Evolutionary conservation across 1,284 basidiomycete genomes (phyloP).

Genomic region (Ceratobasidium sp.): DNA sequence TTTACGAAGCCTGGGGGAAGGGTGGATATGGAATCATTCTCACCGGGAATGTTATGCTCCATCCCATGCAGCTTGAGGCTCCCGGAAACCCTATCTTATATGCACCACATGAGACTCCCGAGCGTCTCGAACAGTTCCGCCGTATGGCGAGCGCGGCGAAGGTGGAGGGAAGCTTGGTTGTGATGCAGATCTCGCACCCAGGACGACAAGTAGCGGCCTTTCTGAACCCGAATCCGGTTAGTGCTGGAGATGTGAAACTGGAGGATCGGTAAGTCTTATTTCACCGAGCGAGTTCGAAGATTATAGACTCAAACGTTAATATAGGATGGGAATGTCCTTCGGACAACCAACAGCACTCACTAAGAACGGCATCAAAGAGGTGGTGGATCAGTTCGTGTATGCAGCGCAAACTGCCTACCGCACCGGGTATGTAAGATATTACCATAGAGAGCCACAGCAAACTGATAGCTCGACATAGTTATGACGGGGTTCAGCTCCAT

Average conservation of each 20-base stretch:
- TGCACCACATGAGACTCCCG: conserved; percentile 48
- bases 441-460: no score
- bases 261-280: conserved; percentile 2
- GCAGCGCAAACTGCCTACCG: conserved; percentile 57
- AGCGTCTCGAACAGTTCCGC: conserved; percentile 56
- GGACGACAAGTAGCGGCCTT: conserved; percentile 53
- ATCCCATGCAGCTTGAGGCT: conserved; percentile 44
- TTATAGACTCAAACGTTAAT: not conserved
- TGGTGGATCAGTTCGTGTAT: conserved; percentile 58
- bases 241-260: conserved; percentile 54
- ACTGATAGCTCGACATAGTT: conserved; percentile 5
- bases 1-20: conserved; percentile 32
- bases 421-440: conserved; percentile 53
- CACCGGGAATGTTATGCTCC: conserved; percentile 29
- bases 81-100: conserved; percentile 48
- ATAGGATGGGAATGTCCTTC: conserved; percentile 53
- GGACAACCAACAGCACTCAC: conserved; percentile 55
- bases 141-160: conserved; percentile 57
- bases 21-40: conserved; percentile 28
- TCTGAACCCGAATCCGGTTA: conserved; percentile 55
- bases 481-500: conserved; percentile 57
- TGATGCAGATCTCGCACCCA: conserved; percentile 62
- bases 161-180: conserved; percentile 59
- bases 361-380: conserved; percentile 55
- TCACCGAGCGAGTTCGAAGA: not conserved